Percentiles rank a stretch among this genome's conserved stretches.
Evolutionary conservation across 345 rosid genomes (phyloP).

Genomic region (Syzygium aqueum): DNA sequence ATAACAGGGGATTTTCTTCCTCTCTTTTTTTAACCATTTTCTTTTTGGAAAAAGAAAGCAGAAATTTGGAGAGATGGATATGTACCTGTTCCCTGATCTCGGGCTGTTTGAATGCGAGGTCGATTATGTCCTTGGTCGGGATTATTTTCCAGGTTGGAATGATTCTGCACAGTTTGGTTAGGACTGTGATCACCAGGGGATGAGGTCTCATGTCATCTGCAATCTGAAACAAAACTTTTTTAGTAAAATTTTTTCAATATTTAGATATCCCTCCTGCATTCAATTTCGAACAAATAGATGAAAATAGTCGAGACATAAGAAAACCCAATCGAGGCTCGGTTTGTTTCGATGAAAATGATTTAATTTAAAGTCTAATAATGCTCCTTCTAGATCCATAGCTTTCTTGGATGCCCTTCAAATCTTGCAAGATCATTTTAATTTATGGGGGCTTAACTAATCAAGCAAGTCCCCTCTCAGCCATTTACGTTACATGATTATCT

Average conservation of each 20-base stretch:
- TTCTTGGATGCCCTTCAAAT: background rate
- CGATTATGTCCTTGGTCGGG: constrained; percentile 54
- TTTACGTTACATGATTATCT: background rate
- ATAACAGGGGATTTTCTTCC: background rate
- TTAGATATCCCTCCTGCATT: background rate
- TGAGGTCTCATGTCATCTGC: constrained; percentile 68
- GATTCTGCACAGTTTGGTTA: constrained; percentile 25
- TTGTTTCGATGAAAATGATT: background rate
- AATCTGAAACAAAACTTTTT: constrained; percentile 26
- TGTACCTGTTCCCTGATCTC: constrained; percentile 55
- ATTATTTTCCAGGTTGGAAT: constrained; percentile 77
- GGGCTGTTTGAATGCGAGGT: constrained; percentile 58
- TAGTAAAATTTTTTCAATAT: background rate
- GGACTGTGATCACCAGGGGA: constrained; percentile 25
- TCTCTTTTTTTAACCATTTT: no score
- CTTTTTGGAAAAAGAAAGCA: background rate
- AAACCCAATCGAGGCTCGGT: background rate
- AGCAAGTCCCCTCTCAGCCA: background rate
- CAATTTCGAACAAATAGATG: background rate
- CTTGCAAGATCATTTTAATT: background rate
- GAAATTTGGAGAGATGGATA: background rate
- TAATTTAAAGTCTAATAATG: background rate
- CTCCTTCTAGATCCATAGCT: background rate
- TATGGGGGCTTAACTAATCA: background rate
- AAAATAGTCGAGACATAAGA: background rate